Conservation (phyloP, 176 grass and related monocot species). For the Puccinellia tenuiflora region DNA sequence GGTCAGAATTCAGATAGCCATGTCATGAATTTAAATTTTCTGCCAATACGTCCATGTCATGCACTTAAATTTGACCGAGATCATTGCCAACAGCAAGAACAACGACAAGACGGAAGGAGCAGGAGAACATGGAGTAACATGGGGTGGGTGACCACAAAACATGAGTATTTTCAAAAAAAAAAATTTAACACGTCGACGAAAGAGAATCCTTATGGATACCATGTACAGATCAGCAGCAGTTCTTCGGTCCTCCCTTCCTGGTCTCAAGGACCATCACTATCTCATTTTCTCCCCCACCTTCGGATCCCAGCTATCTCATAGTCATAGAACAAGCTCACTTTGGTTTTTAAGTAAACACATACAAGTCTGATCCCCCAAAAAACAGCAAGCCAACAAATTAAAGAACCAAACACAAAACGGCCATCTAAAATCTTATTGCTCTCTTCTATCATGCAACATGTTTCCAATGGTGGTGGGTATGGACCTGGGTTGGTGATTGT, state of each 20-base stretch:
- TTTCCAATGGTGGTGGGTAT: slow-evolving; percentile 55
- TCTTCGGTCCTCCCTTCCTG: slow-evolving; percentile 4
- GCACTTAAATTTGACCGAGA: background rate
- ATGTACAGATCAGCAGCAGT: slow-evolving; percentile 62
- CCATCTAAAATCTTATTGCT: slow-evolving; percentile 37
- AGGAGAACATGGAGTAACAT: slow-evolving; percentile 30
- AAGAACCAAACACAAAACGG: slow-evolving; percentile 39
- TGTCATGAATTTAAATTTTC: too few relatives aligned
- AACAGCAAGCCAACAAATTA: slow-evolving; percentile 78
- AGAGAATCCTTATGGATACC: slow-evolving; percentile 47
- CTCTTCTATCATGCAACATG: slow-evolving; percentile 48
- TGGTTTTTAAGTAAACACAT: slow-evolving; percentile 40
- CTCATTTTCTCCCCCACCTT: slow-evolving; percentile 14
- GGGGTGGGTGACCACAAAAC: slow-evolving; percentile 18
- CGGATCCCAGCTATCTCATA: slow-evolving; percentile 30
- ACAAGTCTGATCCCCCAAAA: slow-evolving; percentile 39
- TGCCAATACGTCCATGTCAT: background rate
- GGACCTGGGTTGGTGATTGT: slow-evolving; percentile 38
- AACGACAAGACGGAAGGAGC: slow-evolving; percentile 21
- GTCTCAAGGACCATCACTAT: slow-evolving; percentile 38
- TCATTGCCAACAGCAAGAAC: background rate
- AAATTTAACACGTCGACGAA: slow-evolving; percentile 26
- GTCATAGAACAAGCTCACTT: slow-evolving; percentile 45
- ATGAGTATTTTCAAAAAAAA: background rate
- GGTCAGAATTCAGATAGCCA: background rate